Evolutionary conservation across 1,139 yeast genomes (phyloP).

Genomic region (Pichia sp.): DNA sequence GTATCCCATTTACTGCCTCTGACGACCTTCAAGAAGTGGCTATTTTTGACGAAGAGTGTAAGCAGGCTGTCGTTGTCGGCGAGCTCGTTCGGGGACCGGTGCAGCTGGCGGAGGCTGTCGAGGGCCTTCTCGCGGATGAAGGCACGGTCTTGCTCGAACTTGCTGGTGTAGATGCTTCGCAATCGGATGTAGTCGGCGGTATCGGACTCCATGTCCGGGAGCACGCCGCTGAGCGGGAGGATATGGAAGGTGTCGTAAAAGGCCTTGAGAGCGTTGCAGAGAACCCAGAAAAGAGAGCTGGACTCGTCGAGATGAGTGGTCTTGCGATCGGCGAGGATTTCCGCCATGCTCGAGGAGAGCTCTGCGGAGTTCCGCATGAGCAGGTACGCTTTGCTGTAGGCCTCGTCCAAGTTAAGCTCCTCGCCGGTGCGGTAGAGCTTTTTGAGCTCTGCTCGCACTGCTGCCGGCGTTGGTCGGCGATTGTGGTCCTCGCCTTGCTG

Average conservation of each 20-base stretch:
- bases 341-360: constrained; percentile 30
- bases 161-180: constrained; percentile 53
- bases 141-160: constrained; percentile 50
- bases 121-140: constrained; percentile 36
- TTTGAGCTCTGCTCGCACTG: constrained; percentile 44
- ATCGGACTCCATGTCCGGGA: constrained; percentile 89
- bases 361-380: constrained; percentile 34
- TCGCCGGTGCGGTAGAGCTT: constrained; percentile 35
- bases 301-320: not conserved
- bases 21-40: constrained; percentile 38
- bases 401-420: constrained; percentile 70
- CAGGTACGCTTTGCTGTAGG: constrained; percentile 54
- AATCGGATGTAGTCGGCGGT: constrained; percentile 58
- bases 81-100: constrained; percentile 32
- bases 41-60: constrained; percentile 56
- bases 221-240: constrained; percentile 66
- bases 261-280: constrained; percentile 49
- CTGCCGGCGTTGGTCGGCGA: constrained; percentile 43
- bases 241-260: constrained; percentile 42
- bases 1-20: constrained; percentile 23
- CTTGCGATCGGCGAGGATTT: constrained; percentile 33
- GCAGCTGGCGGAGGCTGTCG: constrained; percentile 25
- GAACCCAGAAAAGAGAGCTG: constrained; percentile 50
- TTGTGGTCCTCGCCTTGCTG: not conserved
- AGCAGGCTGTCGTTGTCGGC: constrained; percentile 29